These are phyloP conservation scores for Knoxdaviesia proteae DNA, from an alignment of 2,329 filamentous ascomycete genomes.

Conservation along the genomic window DNA sequence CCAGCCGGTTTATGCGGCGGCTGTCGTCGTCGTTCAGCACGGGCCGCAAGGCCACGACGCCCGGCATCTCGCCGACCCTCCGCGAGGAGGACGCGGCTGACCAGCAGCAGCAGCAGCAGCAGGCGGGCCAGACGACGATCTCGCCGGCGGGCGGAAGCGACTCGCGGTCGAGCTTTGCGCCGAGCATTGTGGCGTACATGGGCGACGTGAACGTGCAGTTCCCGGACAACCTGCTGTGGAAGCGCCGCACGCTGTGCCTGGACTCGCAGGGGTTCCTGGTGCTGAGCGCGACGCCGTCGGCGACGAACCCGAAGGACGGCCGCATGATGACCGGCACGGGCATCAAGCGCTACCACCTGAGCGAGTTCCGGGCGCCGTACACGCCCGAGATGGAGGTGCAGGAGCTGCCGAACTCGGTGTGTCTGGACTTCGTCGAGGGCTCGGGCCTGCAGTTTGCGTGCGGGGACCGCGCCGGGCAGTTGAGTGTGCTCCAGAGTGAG, in stretches of 20 bases:
- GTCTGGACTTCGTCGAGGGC: conserved; percentile 38
- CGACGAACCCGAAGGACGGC: conserved; percentile 30
- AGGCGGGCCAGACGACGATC: conserved; percentile 2
- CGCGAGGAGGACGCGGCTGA: conserved; percentile 22
- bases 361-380: conserved; percentile 61
- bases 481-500: conserved; percentile 32
- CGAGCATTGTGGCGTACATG: conserved; percentile 41
- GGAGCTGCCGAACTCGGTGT: conserved; percentile 73
- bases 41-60: conserved; percentile 21
- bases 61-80: conserved; percentile 26
- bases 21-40: conserved; percentile 31
- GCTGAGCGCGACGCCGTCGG: conserved; percentile 34
- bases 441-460: conserved; percentile 43
- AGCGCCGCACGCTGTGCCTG: conserved; percentile 71
- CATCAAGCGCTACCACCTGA: conserved; percentile 64
- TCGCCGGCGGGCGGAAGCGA: conserved; percentile 11
- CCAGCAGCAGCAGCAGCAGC: too few species aligned
- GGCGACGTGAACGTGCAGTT: conserved; percentile 95
- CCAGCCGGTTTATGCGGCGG: conserved; percentile 36
- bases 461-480: conserved; percentile 37
- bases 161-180: conserved; percentile 7
- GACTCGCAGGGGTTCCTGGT: conserved; percentile 70
- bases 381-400: conserved; percentile 79
- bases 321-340: conserved; percentile 15
- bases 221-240: conserved; percentile 90